A percentile compares a stretch with the other conserved stretches of the same genome.
These are phyloP conservation scores for Corymbia citriodora DNA, from an alignment of 441 rosid species.

Conservation along the genomic window DNA sequence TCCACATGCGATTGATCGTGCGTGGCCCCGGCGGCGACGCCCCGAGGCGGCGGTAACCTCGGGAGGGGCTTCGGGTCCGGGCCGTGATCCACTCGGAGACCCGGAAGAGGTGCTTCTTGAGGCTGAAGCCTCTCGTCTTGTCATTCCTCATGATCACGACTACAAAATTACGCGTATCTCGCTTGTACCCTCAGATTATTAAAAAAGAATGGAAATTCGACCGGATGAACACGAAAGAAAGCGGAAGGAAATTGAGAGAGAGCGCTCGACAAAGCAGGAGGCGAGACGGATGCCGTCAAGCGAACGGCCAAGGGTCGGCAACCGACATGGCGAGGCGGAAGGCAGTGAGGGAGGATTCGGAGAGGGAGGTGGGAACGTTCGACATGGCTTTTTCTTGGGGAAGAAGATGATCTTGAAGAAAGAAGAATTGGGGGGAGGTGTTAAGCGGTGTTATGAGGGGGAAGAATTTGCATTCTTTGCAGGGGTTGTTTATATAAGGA, in stretches of 20 bases:
- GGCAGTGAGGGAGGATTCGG: not conserved
- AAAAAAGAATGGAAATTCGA: not conserved
- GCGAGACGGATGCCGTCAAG: not conserved
- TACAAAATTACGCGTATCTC: not conserved
- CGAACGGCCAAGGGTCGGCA: not conserved
- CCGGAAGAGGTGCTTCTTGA: slow-evolving; percentile 44
- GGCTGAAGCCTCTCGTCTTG: slow-evolving; percentile 53
- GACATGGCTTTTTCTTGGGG: not conserved
- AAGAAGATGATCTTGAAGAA: not conserved
- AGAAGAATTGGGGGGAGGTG: no score
- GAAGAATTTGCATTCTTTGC: not conserved
- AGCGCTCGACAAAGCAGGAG: not conserved
- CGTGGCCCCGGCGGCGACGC: not conserved
- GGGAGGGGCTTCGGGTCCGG: slow-evolving; percentile 15
- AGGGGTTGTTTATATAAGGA: not conserved
- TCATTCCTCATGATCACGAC: not conserved
- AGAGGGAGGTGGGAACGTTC: not conserved
- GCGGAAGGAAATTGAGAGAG: not conserved
- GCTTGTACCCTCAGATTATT: not conserved
- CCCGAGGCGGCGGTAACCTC: slow-evolving; percentile 18
- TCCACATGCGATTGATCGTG: slow-evolving; percentile 24
- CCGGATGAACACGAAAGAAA: not conserved
- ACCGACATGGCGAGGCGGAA: not conserved
- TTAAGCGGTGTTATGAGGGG: not conserved
- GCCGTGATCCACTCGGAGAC: slow-evolving; percentile 44